A percentile compares a stretch with the other conserved stretches of the same genome.
Evolutionary conservation across 305 asterid species (phyloP).

Genomic region (Fraxinus sp.): DNA sequence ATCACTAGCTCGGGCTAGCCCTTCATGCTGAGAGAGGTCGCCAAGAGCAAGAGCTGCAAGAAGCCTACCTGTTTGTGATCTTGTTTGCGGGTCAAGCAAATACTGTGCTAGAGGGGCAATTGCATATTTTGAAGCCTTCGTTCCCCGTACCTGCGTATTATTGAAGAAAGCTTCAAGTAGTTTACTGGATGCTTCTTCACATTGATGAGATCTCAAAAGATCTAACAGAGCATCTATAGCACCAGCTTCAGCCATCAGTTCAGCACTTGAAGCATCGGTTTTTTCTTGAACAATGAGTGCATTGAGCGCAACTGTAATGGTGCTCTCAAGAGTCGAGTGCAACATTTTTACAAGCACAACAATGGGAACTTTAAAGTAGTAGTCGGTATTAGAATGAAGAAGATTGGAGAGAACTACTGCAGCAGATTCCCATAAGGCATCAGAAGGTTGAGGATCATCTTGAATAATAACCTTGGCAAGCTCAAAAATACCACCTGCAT

Average conservation of each 20-base stretch:
- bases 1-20: constrained; percentile 75
- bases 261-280: constrained; percentile 60
- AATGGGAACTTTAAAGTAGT: constrained; percentile 57
- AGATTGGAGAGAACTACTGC: constrained; percentile 71
- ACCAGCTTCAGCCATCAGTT: constrained; percentile 77
- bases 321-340: constrained; percentile 48
- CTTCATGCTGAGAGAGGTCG: constrained; percentile 86
- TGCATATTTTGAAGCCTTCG: constrained; percentile 76
- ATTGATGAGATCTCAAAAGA: constrained; percentile 77
- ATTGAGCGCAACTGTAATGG: constrained; percentile 56
- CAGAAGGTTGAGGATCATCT: constrained; percentile 71
- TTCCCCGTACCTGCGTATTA: constrained; percentile 60
- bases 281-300: constrained; percentile 72
- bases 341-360: constrained; percentile 78
- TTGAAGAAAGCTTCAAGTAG: constrained; percentile 74
- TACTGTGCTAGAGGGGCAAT: constrained; percentile 86
- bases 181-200: constrained; percentile 69
- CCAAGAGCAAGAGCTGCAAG: constrained; percentile 86
- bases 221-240: constrained; percentile 76
- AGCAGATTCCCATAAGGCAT: constrained; percentile 73
- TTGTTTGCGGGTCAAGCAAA: constrained; percentile 85
- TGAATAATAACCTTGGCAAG: constrained; percentile 75
- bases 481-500: constrained; percentile 84
- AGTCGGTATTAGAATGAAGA: constrained; percentile 52
- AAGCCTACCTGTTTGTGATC: constrained; percentile 66